Conservation (phyloP, 768 basidiomycete genomes). For the Auriscalpium vulgare region DNA sequence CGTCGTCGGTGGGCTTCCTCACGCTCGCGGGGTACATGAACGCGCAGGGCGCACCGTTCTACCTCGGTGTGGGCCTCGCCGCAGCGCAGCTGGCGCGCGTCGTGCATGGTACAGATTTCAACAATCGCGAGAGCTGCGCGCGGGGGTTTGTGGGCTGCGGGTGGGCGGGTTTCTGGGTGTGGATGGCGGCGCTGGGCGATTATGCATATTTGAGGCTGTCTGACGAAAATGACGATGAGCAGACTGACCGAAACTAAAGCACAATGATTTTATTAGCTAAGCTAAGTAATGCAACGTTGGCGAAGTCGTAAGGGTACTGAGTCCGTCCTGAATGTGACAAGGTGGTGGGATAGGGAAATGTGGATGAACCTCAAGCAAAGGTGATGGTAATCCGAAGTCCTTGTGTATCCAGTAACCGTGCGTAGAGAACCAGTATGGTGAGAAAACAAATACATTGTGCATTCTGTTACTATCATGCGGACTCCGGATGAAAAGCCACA, state of each 20-base stretch:
- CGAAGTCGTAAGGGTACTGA: not conserved
- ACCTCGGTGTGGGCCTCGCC: conserved; percentile 66
- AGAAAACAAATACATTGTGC: not conserved
- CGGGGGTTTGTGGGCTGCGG: conserved; percentile 82
- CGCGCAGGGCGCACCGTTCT: conserved; percentile 70
- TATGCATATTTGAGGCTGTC: conserved; percentile 32
- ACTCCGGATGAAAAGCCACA: conserved; percentile 28
- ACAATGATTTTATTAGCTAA: not conserved
- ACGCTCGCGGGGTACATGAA: conserved; percentile 77
- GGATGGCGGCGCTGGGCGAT: conserved; percentile 73
- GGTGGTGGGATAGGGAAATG: not conserved
- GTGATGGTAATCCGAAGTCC: not conserved
- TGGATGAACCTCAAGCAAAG: not conserved
- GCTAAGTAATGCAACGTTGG: conserved; percentile 1
- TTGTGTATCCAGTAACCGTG: not conserved
- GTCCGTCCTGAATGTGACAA: not conserved
- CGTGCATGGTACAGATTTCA: conserved; percentile 66
- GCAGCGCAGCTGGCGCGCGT: conserved; percentile 73
- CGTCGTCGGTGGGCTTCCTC: conserved; percentile 64
- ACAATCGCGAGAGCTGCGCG: conserved; percentile 79
- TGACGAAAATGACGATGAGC: not conserved
- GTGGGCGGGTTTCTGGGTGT: conserved; percentile 82
- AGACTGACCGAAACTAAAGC: not conserved
- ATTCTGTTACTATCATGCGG: conserved; percentile 18
- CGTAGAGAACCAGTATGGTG: not conserved